Base-by-base conservation (phyloP, 192 early-diverging fungal genomes). In the Spinellus fusiger region DNA sequence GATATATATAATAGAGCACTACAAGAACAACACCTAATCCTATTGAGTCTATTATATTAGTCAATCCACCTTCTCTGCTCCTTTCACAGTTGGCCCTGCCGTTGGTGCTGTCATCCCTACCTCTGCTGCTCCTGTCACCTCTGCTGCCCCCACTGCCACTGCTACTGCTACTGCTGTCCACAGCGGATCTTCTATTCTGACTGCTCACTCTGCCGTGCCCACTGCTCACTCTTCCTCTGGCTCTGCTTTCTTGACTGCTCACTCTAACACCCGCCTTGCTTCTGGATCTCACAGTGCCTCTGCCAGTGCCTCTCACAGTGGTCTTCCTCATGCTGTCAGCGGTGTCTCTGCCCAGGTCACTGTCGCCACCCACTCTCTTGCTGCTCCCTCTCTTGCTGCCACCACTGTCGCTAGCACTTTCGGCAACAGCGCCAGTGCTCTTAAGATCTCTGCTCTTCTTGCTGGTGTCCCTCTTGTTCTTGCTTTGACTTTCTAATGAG, bases 261-360 rank as follows among this genome's bases (percentile, higher is more conserved):
- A 27, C 16, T 22, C 28, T 34, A 31, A 23, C 34, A 15, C 15
- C 20, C 48, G 35, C 10, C 3, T 35, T 25, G 49, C 49, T 38
- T 28, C 38, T 18, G 40, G n/a, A n/a, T n/a, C 40, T 18, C 40
- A 44, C 40, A 44, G 40, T 44, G 40, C 40, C 18, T 44, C 40
- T 10, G 40, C 15, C 18, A 44, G 40, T 18, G 40, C 40, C 40
- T 44, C 40, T 44, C 4, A 10, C 40, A 44, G 40, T 18, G 40
- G n/a, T n/a, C n/a, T n/a, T 20, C 59, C 59, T n/a, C 49, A 35
- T 49, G 12, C 48, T 33, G 26, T 49, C 22, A 37, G 18, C 33
- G 59, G 47, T 51, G 49, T 49, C 33, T 49, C 49, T 50, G 59
- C 48, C 10, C 13, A 10, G 33, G 48, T 52, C 37, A 49, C 59